These are phyloP conservation scores for Eucalyptus tenuipes DNA, from an alignment of 345 rosid species.

Conservation along the genomic window DNA sequence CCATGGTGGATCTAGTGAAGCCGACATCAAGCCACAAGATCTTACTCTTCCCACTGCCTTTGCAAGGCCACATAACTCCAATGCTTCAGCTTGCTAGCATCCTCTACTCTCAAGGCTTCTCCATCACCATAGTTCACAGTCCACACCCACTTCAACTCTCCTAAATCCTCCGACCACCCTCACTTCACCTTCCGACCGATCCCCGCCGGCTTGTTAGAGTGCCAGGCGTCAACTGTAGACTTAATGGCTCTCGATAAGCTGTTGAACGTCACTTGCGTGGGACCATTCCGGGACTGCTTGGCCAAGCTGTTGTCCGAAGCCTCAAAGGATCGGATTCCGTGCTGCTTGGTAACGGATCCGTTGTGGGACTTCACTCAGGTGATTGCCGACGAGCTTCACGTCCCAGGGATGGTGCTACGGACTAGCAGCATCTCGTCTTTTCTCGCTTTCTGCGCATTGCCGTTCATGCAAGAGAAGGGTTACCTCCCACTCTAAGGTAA, in stretches of 20 bases:
- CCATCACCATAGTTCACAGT: constrained; percentile 32
- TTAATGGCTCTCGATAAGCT: background rate
- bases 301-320: constrained; percentile 9
- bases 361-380: constrained; percentile 13
- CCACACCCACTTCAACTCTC: constrained; percentile 38
- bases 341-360: constrained; percentile 33
- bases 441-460: constrained; percentile 8
- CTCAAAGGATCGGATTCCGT: constrained; percentile 2
- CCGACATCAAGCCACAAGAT: background rate
- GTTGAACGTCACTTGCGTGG: constrained; percentile 10
- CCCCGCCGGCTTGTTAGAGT: background rate
- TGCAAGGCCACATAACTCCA: constrained; percentile 48
- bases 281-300: constrained; percentile 19
- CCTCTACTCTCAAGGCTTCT: constrained; percentile 34
- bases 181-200: constrained; percentile 28
- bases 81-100: constrained; percentile 47
- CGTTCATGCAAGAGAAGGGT: constrained; percentile 11
- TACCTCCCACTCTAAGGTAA: constrained; percentile 14
- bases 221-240: background rate
- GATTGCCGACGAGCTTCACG: constrained; percentile 17
- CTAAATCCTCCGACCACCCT: constrained; percentile 25
- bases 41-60: constrained; percentile 36
- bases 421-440: constrained; percentile 18
- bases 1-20: background rate
- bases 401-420: constrained; percentile 28